phyloP scores from a whole-genome alignment of 768 basidiomycete genomes.

The Suillus americanus region DNA sequence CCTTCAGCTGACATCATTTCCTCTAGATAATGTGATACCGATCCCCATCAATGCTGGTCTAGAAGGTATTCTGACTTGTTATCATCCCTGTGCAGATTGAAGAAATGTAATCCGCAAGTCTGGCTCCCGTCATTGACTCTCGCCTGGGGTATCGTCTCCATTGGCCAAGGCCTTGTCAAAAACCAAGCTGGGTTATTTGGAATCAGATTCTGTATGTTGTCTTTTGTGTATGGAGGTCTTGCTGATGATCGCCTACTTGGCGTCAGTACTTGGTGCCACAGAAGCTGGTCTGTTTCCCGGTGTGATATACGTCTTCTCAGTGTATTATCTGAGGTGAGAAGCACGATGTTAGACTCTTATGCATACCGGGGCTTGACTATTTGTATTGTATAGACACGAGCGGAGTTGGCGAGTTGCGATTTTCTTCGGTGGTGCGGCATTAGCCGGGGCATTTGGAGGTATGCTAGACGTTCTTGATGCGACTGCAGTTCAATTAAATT shows the following conservation, averaged over 20 bases:
- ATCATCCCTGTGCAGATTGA: slow-evolving; percentile 38
- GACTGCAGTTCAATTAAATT: not conserved
- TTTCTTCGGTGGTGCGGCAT: slow-evolving; percentile 60
- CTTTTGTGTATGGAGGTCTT: not conserved
- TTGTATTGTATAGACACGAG: slow-evolving; percentile 40
- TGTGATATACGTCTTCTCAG: slow-evolving; percentile 57
- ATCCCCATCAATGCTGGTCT: not conserved
- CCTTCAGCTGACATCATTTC: not conserved
- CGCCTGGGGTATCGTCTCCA: slow-evolving; percentile 55
- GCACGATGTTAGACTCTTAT: not conserved
- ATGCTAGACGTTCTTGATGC: not conserved
- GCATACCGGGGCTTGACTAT: not conserved
- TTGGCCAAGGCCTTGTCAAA: slow-evolving; percentile 54
- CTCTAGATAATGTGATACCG: slow-evolving; percentile 26
- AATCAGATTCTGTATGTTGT: slow-evolving; percentile 48
- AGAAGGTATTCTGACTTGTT: slow-evolving; percentile 4
- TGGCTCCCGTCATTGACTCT: slow-evolving; percentile 65
- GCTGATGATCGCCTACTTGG: not conserved
- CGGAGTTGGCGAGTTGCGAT: slow-evolving; percentile 62
- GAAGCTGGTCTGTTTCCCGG: slow-evolving; percentile 64
- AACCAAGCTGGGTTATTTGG: slow-evolving; percentile 54
- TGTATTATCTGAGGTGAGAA: slow-evolving; percentile 50
- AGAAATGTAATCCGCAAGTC: slow-evolving; percentile 55
- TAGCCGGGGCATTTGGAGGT: slow-evolving; percentile 67
- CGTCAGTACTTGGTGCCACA: slow-evolving; percentile 50